Percentiles rank a stretch among this genome's conserved stretches.
phyloP scores from a whole-genome alignment of 176 grass and related monocot genomes.

The Musa acuminata region DNA sequence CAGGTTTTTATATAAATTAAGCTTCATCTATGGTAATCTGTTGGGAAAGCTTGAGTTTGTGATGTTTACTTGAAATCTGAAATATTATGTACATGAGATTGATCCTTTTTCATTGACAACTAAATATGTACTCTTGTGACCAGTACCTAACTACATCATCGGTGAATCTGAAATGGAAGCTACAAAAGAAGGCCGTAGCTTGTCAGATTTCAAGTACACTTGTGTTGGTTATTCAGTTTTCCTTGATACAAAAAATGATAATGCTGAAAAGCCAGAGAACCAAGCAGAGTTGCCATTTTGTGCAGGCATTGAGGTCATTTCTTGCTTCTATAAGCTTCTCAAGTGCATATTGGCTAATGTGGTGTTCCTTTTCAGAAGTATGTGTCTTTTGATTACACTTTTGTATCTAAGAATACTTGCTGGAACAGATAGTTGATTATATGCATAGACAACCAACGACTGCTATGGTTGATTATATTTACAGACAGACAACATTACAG shows the following conservation, averaged over 20 bases:
- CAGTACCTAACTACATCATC: constrained; percentile 60
- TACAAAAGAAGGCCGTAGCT: constrained; percentile 35
- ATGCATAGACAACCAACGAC: neutral
- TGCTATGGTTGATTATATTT: neutral
- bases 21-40: too few relatives aligned
- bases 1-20: too few relatives aligned
- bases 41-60: neutral
- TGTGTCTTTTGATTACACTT: neutral
- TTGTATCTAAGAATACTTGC: neutral
- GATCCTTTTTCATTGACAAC: neutral
- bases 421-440: neutral
- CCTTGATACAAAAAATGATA: constrained; percentile 40
- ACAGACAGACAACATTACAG: neutral
- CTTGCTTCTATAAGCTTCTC: neutral
- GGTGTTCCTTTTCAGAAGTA: neutral
- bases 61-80: neutral
- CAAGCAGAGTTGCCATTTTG: constrained; percentile 70
- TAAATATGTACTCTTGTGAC: neutral
- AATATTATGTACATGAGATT: neutral
- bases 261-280: constrained; percentile 30
- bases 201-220: constrained; percentile 62
- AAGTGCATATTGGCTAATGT: neutral
- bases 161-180: constrained; percentile 54
- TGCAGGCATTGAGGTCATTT: constrained; percentile 74
- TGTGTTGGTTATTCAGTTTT: constrained; percentile 92